phyloP scores from a whole-genome alignment of 352 stramenopile species.

The Globisporangium barbulae region DNA sequence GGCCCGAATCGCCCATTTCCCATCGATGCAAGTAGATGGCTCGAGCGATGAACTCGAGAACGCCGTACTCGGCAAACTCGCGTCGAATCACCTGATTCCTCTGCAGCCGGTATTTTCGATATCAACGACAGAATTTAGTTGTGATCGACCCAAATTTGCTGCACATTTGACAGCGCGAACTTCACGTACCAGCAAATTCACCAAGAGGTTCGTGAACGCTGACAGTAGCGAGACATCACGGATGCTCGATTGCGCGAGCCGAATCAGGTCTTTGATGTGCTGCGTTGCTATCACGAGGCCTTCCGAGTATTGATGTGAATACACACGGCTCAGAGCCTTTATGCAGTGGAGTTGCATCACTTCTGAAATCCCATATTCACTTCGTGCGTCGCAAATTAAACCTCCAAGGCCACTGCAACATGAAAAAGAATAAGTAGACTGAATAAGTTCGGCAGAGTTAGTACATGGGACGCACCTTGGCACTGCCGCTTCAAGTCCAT shows the following conservation, averaged over 20 bases:
- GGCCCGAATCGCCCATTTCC: slow-evolving; percentile 8
- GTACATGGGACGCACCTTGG: background rate
- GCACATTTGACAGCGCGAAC: background rate
- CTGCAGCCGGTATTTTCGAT: slow-evolving; percentile 4
- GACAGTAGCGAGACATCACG: slow-evolving; percentile 14
- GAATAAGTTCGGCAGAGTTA: background rate
- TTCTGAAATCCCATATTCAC: background rate
- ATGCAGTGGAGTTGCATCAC: slow-evolving; percentile 9
- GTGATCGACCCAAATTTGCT: background rate
- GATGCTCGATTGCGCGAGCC: slow-evolving; percentile 24
- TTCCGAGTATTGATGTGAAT: background rate
- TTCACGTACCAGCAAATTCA: slow-evolving; percentile 9
- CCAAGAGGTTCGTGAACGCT: slow-evolving; percentile 21
- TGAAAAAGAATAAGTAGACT: background rate
- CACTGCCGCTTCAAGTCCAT: slow-evolving; percentile 3
- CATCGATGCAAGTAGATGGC: slow-evolving; percentile 21
- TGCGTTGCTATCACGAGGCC: slow-evolving; percentile 17
- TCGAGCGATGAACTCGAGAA: slow-evolving; percentile 24
- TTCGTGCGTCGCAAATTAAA: background rate
- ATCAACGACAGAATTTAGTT: background rate
- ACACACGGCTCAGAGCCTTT: slow-evolving; percentile 3
- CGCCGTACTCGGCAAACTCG: slow-evolving; percentile 22
- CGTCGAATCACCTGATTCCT: slow-evolving; percentile 17
- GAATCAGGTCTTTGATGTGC: slow-evolving; percentile 24
- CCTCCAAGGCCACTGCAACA: slow-evolving; percentile 1